A percentile compares a stretch with the other conserved stretches of the same genome.
These are phyloP conservation scores for Mucor saturninus DNA, from an alignment of 371 early-diverging fungal species.

Conservation along the genomic window DNA sequence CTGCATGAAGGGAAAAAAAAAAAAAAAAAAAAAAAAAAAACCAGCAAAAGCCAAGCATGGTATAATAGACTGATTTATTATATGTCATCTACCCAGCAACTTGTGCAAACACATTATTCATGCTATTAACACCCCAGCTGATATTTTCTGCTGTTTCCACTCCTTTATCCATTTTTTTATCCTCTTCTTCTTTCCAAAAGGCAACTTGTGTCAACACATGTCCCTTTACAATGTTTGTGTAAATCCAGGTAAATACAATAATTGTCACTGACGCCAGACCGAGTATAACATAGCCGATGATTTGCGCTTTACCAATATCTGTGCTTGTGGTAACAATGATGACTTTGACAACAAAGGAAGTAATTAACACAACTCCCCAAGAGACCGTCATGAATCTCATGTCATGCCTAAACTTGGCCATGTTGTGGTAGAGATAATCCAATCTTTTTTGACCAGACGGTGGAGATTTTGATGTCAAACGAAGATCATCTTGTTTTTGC, in stretches of 20 bases:
- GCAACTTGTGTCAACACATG: slow-evolving; percentile 31
- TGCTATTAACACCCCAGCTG: slow-evolving; percentile 36
- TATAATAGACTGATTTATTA: too few relatives aligned
- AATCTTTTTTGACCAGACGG: slow-evolving; percentile 22
- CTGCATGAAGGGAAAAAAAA: too few relatives aligned
- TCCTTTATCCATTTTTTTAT: slow-evolving; percentile 19
- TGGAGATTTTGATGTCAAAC: slow-evolving; percentile 14
- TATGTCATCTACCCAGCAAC: slow-evolving; percentile 5
- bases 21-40: too few relatives aligned
- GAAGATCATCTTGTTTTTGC: slow-evolving; percentile 33
- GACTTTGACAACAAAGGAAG: slow-evolving; percentile 46
- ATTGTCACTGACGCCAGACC: slow-evolving; percentile 40
- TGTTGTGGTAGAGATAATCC: slow-evolving; percentile 33
- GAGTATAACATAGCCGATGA: slow-evolving; percentile 41
- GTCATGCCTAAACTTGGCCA: slow-evolving; percentile 48
- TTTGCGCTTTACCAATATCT: slow-evolving; percentile 31
- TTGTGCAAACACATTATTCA: slow-evolving; percentile 41
- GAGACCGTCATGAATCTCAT: slow-evolving; percentile 52
- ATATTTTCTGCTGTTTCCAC: slow-evolving; percentile 36
- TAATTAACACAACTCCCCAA: slow-evolving; percentile 46
- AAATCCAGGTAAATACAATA: slow-evolving; percentile 48
- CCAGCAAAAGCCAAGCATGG: too few relatives aligned
- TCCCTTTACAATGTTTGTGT: slow-evolving; percentile 38
- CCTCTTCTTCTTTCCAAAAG: slow-evolving; percentile 37
- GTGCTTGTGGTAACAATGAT: slow-evolving; percentile 39